Evolutionary conservation across 768 basidiomycete genomes (phyloP).

Genomic region (Suillus ampliporus): DNA sequence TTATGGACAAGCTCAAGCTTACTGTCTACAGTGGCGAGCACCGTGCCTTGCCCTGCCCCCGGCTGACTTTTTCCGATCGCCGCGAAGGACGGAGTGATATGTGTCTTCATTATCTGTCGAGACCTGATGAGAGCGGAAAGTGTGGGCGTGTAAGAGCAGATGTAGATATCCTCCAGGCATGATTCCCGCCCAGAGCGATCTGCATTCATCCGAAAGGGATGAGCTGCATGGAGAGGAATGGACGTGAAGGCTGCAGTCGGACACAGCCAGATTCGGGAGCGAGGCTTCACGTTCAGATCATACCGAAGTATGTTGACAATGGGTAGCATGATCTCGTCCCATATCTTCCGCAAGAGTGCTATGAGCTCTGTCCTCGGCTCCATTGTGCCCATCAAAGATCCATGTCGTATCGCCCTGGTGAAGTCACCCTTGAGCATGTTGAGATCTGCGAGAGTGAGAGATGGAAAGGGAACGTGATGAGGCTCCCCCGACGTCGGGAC

Average conservation of each 20-base stretch:
- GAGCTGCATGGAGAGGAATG: conserved; percentile 48
- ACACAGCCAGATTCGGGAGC: conserved; percentile 37
- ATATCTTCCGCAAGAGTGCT: conserved; percentile 26
- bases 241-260: conserved; percentile 37
- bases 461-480: too few species aligned
- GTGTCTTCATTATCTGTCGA: background rate
- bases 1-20: background rate
- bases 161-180: conserved; percentile 5
- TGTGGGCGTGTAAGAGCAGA: conserved; percentile 18
- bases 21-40: background rate
- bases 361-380: too few species aligned
- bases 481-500: too few species aligned
- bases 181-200: background rate
- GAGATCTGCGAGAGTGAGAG: too few species aligned
- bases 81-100: background rate
- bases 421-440: too few species aligned
- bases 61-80: conserved; percentile 9
- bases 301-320: conserved; percentile 25
- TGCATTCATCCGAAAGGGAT: conserved; percentile 28
- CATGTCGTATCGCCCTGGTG: too few species aligned
- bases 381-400: too few species aligned
- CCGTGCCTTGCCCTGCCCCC: too few species aligned
- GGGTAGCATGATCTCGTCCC: conserved; percentile 33
- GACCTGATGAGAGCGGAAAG: conserved; percentile 17
- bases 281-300: background rate